Base-by-base conservation (phyloP, 1,139 yeast species). In the Magnusiomyces paraingens region DNA sequence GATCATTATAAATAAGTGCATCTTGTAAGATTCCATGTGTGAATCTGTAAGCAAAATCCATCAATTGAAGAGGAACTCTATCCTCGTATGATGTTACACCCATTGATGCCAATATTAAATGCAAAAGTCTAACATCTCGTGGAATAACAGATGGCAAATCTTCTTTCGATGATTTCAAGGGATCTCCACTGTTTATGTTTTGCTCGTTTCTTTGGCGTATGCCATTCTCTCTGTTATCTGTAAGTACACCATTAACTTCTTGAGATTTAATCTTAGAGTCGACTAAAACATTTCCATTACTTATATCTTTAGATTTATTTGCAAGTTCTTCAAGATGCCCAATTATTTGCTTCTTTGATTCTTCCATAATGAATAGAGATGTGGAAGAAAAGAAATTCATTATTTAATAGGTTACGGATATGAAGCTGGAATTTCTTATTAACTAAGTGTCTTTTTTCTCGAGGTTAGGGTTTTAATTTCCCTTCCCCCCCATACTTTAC, bases 41-140 rank as follows among this genome's bases (percentile, higher is more conserved):
- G 73, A 93, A 93, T 62, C 94, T 62, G 69, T 88, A 88, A 14
- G 98, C 98, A 74, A 93, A 93, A 69, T 93, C 98, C 95, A 93
- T 88, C 59, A 93, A 75, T 68, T 91, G 98, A 43, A 93, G 72
- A 0, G 98, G 97, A 2, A 93, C 98, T 58, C 90, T 94, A 66
- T 91, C 98, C 66, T 93, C 96, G 69, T 91, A 93, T 58, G 87
- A 83, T 56, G 87, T 89, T 39, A 93, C 88, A 1, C 95, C 93
- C 73, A 93, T 95, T 0, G 97, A 86, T 15, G 98, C 98, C 64
- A 93, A 81, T 53, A 93, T 86, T 67, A 93, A 75, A 67, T 93
- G 97, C 55, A 93, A 73, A 59, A 94, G 78, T 58, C 98, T 78
- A 47, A 93, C 97, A 67, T 94, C 99, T 60, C 98, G 74, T 1